Evolutionary conservation across 257 asterid genomes (phyloP), one percentile per base, ranked within the genome.

Genomic region (Cordia subcordata): DNA sequence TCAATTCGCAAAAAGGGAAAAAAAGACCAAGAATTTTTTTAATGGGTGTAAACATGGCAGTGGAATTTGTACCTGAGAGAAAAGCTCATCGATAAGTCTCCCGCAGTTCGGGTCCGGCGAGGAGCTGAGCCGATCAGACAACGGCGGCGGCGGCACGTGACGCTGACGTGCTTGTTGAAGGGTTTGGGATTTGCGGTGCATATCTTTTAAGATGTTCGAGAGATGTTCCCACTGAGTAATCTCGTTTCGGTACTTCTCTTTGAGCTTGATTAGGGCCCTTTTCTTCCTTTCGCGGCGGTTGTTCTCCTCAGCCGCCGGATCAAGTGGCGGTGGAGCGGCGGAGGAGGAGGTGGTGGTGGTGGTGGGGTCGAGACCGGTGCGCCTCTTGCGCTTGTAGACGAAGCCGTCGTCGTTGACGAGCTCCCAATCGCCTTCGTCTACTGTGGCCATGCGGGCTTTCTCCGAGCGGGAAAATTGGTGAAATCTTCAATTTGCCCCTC

Each of bases 211-310:
- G 8, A 73, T 72, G 83, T 74, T 90, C 72, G 95, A 85, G 66
- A 83, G 74, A 75, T 71, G 89, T 62, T 83, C 91, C 97, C 97
- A 87, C 47, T 66, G 87, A 37, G 63, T 63, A 45, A 90, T 81
- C 79, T 90, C 97, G 1, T 27, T 58, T 37, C 33, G 42, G 35
- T 81, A 83, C 68, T 50, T 79, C 0, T 72, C 77, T 55, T 65
- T 79, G 77, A 87, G 72, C 77, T 85, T 87, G 44, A 82, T 49
- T 32, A 85, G 88, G 2, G 79, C 75, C 50, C 49, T 69, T 71
- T 71, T 90, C 89, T 70, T 80, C 72, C 91, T 59, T 13, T 72
- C 71, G 6, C 77, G 82, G 56, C 79, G 91, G 58, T 72, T 73
- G 67, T 69, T 76, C 75, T 77, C 75, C 68, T 78, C 87, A 49